A percentile compares a stretch with the other conserved stretches of the same genome.
These are phyloP conservation scores for Pseudogymnoascus verrucosus DNA, from an alignment of 2,329 filamentous ascomycete species.

Conservation along the genomic window DNA sequence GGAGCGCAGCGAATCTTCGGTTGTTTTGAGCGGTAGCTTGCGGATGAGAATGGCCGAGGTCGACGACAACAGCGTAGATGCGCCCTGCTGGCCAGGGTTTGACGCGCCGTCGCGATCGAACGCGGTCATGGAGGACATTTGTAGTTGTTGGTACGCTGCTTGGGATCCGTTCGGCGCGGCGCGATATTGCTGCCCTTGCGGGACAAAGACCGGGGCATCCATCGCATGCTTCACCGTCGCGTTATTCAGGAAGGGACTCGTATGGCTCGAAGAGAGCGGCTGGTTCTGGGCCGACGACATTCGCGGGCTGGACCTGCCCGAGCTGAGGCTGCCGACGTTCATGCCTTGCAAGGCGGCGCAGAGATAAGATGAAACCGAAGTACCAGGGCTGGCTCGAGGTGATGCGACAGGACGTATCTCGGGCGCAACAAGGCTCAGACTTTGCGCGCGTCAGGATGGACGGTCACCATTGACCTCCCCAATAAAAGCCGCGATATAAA, in stretches of 20 bases:
- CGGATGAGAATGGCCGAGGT: slow-evolving; percentile 43
- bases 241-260: slow-evolving; percentile 9
- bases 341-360: slow-evolving; percentile 5
- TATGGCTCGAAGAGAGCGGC: slow-evolving; percentile 7
- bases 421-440: slow-evolving; percentile 1
- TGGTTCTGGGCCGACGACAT: background rate
- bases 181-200: slow-evolving; percentile 24
- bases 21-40: slow-evolving; percentile 45
- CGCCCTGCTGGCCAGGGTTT: slow-evolving; percentile 18
- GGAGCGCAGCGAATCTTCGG: slow-evolving; percentile 44
- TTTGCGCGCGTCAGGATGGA: slow-evolving; percentile 5
- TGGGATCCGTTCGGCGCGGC: slow-evolving; percentile 23
- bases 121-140: slow-evolving; percentile 25
- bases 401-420: background rate
- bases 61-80: slow-evolving; percentile 20
- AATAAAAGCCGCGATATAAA: background rate
- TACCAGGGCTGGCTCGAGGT: background rate
- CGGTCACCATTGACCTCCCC: slow-evolving; percentile 3
- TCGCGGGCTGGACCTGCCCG: slow-evolving; percentile 2
- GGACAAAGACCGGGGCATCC: slow-evolving; percentile 26
- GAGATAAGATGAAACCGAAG: slow-evolving; percentile 4
- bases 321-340: slow-evolving; percentile 4
- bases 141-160: slow-evolving; percentile 24
- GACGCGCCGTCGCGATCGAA: slow-evolving; percentile 22
- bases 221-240: slow-evolving; percentile 28